Base-by-base conservation (phyloP, 352 stramenopile genomes). In the Albugo candida region DNA sequence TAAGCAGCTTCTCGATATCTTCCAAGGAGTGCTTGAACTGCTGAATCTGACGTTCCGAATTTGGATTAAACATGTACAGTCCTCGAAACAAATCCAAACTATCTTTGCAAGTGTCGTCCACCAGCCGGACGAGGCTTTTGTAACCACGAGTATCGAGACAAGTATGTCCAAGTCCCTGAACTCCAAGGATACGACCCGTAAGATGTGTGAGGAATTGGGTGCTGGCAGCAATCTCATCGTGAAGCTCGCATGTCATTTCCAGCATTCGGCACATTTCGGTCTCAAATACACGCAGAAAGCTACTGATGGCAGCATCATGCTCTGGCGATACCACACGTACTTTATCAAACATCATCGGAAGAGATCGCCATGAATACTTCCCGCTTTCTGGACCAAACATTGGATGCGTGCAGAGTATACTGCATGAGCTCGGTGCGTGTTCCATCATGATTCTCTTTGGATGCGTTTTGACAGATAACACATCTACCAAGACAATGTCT, bases 171-270 rank as follows among this genome's bases (percentile, higher is more conserved):
- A 95, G 67, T 39, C 71, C 69, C 44, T 84, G 91, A 50, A 88
- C 67, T 14, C 86, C 91, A 12, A 98, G 67, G 51, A 98, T 97
- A 40, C 94, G 83, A 13, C 94, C 94, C 51, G 95, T 97, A 37
- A 98, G 70, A 67, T 98, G 94, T 18, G 94, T 98, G 53, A 98
- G 86, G 62, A 98, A 98, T 74, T 98, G 94, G 41, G 82, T 96
- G 58, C 96, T 97, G 13, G 93, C 92, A 21, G 93, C 91, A 51
- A 92, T 97, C 49, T 88, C 85, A 62, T 98, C 94, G 55, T 98
- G 94, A 5, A 92, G 70, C 55, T 95, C 84, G 61, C 92, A 97
- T 43, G 77, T 93, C 70, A 98, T 89, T 45, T 96, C 83, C 12
- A 98, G 66, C 92, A 98, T 98, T 21, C 83, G 81, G 64, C 94